Evolutionary conservation across 352 stramenopile species (phyloP).

Genomic region (Labyrinthula sp.): DNA sequence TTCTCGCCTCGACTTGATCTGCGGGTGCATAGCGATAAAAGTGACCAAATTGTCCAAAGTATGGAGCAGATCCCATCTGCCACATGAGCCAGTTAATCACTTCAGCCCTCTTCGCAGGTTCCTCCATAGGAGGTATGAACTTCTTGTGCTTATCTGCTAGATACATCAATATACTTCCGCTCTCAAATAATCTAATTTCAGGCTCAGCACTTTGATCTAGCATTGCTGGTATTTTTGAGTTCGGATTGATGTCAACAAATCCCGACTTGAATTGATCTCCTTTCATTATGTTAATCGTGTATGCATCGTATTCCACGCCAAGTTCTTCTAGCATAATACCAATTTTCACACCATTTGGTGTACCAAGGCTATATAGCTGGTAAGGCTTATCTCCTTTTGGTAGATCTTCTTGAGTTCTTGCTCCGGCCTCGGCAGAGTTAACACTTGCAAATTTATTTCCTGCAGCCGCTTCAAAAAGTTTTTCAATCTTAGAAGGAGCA

Average conservation of each 20-base stretch:
- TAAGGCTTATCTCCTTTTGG: slow-evolving; percentile 37
- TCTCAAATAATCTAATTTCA: slow-evolving; percentile 45
- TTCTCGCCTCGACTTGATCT: too few relatives aligned
- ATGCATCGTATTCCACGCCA: slow-evolving; percentile 47
- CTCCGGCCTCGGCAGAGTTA: slow-evolving; percentile 38
- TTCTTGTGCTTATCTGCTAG: slow-evolving; percentile 42
- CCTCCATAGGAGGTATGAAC: slow-evolving; percentile 41
- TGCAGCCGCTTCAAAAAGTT: too few relatives aligned
- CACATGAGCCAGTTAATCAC: slow-evolving; percentile 53
- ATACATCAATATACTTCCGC: slow-evolving; percentile 47
- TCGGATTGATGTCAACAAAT: slow-evolving; percentile 52
- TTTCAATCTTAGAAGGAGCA: too few relatives aligned
- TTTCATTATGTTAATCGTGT: slow-evolving; percentile 38
- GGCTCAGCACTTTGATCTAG: slow-evolving; percentile 35
- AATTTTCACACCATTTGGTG: slow-evolving; percentile 51
- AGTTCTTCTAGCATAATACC: slow-evolving; percentile 52
- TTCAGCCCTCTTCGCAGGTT: slow-evolving; percentile 35
- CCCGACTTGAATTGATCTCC: slow-evolving; percentile 46
- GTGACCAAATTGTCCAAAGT: slow-evolving; percentile 41
- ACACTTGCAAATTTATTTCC: too few relatives aligned
- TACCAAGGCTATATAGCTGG: slow-evolving; percentile 48
- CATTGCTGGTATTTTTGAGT: slow-evolving; percentile 52
- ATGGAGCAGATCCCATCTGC: slow-evolving; percentile 38
- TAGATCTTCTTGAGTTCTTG: slow-evolving; percentile 36
- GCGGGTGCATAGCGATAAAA: slow-evolving; percentile 42